These are phyloP conservation scores for Epichloe coenophiala DNA, from an alignment of 2,329 filamentous ascomycete genomes.

Conservation along the genomic window DNA sequence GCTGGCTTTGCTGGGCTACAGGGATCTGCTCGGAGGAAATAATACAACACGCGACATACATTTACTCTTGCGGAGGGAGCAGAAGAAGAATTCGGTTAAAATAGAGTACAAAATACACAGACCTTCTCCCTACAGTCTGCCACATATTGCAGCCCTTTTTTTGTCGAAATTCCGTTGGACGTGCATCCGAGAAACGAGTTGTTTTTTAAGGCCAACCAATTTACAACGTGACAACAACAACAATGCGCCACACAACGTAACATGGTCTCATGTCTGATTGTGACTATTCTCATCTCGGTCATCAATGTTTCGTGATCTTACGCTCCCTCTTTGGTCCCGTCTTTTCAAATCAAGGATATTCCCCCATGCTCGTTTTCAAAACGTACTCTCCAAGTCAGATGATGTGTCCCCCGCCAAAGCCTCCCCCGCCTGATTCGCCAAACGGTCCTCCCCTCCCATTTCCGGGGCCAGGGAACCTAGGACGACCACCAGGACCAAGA, in stretches of 20 bases:
- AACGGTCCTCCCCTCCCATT: constrained; percentile 25
- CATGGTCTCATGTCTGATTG: background rate
- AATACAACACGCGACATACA: background rate
- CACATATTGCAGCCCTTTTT: too few relatives aligned
- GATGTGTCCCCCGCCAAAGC: constrained; percentile 20
- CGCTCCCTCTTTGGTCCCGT: background rate
- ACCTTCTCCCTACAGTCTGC: background rate
- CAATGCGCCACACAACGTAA: background rate
- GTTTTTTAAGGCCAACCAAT: background rate
- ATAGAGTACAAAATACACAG: background rate
- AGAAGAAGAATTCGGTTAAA: too few relatives aligned
- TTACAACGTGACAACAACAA: background rate
- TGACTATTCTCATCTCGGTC: background rate
- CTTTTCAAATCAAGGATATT: background rate
- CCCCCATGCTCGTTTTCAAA: too few relatives aligned
- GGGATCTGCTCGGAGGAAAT: background rate
- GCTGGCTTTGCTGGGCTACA: background rate
- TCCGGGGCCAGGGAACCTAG: constrained; percentile 32
- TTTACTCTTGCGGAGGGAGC: background rate
- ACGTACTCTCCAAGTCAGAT: constrained; percentile 11
- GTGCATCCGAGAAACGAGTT: too few relatives aligned
- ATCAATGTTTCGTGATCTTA: background rate
- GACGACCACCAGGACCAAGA: constrained; percentile 51
- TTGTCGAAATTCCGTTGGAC: too few relatives aligned
- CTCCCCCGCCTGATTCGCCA: constrained; percentile 24